Evolutionary conservation across 805 yeast genomes (phyloP).

Genomic region (Yueomyces sp.): DNA sequence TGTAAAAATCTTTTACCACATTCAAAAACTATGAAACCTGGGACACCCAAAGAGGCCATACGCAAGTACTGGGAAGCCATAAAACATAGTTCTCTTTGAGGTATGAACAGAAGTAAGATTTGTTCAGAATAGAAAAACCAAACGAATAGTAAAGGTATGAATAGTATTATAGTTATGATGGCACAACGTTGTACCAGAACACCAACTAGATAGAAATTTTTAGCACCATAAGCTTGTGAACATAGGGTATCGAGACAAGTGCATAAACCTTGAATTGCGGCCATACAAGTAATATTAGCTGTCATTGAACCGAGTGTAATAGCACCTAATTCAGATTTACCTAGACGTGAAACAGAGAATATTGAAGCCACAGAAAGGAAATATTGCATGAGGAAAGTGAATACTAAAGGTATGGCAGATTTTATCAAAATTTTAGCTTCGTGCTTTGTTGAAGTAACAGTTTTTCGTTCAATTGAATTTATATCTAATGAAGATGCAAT

Average conservation of each 20-base stretch:
- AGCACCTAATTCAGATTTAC: constrained; percentile 60
- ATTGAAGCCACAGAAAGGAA: constrained; percentile 66
- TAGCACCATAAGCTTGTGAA: constrained; percentile 66
- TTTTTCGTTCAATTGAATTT: too few relatives aligned
- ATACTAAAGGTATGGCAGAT: constrained; percentile 33
- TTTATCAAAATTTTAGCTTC: too few relatives aligned
- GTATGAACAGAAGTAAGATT: constrained; percentile 31
- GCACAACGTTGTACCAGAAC: constrained; percentile 56
- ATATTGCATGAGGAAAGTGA: constrained; percentile 58
- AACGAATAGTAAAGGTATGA: constrained; percentile 40
- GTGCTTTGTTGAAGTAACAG: too few relatives aligned
- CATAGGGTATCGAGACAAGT: constrained; percentile 68
- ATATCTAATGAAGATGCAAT: too few relatives aligned
- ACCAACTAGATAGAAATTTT: constrained; percentile 52
- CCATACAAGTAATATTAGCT: constrained; percentile 62
- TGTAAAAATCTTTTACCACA: constrained; percentile 62
- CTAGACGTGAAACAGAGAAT: constrained; percentile 64
- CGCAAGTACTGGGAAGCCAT: constrained; percentile 48
- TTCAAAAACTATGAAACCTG: constrained; percentile 59
- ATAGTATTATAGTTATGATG: constrained; percentile 39
- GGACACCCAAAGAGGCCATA: constrained; percentile 49
- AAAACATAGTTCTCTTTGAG: constrained; percentile 31
- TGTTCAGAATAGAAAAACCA: constrained; percentile 49
- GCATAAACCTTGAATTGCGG: constrained; percentile 65
- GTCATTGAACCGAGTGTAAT: constrained; percentile 67